These are phyloP conservation scores for Termitomyces sp. DNA, from an alignment of 768 basidiomycete genomes.

Conservation along the genomic window DNA sequence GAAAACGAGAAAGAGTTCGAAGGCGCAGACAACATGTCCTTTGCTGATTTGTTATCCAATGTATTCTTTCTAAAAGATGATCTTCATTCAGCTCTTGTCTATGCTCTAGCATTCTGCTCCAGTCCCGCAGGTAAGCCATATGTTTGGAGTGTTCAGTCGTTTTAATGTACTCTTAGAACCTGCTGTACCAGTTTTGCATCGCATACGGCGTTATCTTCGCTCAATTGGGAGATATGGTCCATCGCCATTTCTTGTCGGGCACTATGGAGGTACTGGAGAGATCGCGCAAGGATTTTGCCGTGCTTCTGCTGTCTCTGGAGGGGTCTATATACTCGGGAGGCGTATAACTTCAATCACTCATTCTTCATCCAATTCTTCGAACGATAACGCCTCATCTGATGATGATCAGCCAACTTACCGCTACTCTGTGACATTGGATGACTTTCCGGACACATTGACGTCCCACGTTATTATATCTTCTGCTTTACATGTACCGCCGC, in stretches of 20 bases:
- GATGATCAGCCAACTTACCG: conserved; percentile 8
- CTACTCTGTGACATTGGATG: conserved; percentile 49
- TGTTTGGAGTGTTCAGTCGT: neutral
- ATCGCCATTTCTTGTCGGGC: conserved; percentile 84
- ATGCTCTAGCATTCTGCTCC: conserved; percentile 70
- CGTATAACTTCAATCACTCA: conserved; percentile 26
- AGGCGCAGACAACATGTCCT: conserved; percentile 47
- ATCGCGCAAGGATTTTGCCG: conserved; percentile 90
- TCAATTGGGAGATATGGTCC: conserved; percentile 82
- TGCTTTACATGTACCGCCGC: conserved; percentile 23
- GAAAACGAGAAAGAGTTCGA: conserved; percentile 55
- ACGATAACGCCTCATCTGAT: neutral
- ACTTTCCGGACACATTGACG: conserved; percentile 52
- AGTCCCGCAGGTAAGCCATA: conserved; percentile 46
- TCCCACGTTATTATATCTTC: conserved; percentile 54
- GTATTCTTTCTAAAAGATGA: conserved; percentile 57
- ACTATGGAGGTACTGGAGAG: conserved; percentile 92
- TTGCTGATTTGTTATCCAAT: conserved; percentile 58
- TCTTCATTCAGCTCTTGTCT: conserved; percentile 59
- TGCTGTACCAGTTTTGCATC: conserved; percentile 57
- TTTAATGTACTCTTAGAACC: conserved; percentile 41
- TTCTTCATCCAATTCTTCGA: neutral
- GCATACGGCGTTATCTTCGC: conserved; percentile 67
- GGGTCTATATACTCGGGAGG: conserved; percentile 67
- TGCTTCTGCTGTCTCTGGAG: conserved; percentile 75